Percentiles rank a stretch among this genome's conserved stretches.
These are phyloP conservation scores for Tylopilus plumbeoviolaceoides DNA, from an alignment of 768 basidiomycete species.

Conservation along the genomic window DNA sequence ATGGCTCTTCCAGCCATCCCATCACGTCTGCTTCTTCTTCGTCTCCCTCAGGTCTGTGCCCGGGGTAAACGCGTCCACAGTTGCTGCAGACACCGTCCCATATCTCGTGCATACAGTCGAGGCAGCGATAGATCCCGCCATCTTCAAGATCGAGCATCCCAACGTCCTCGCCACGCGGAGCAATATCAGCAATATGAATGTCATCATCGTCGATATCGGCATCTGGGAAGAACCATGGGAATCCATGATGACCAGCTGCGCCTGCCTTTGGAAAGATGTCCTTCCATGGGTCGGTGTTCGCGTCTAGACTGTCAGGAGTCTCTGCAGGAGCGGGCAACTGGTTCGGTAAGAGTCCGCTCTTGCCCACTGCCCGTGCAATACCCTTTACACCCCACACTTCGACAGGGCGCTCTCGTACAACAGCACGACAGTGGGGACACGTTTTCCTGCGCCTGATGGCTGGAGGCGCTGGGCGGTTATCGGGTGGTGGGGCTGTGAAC, in stretches of 20 bases:
- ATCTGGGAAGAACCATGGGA: conserved; percentile 26
- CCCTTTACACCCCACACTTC: conserved; percentile 48
- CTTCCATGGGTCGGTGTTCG: conserved; percentile 57
- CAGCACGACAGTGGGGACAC: conserved; percentile 43
- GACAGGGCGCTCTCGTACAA: conserved; percentile 42
- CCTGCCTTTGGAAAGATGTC: conserved; percentile 47
- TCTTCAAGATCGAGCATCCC: conserved; percentile 74
- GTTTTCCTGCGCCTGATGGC: conserved; percentile 37
- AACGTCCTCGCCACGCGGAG: conserved; percentile 35
- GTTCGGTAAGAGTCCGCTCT: conserved; percentile 46
- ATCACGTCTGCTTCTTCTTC: conserved; percentile 29
- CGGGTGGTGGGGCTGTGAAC: conserved; percentile 53
- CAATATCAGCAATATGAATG: conserved; percentile 11
- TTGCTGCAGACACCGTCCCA: conserved; percentile 60
- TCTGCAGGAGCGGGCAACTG: conserved; percentile 26
- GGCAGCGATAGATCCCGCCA: conserved; percentile 71
- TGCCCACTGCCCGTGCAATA: conserved; percentile 42
- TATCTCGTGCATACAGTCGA: conserved; percentile 77
- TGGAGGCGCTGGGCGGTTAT: conserved; percentile 23
- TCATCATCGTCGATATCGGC: conserved; percentile 17
- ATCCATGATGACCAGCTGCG: conserved; percentile 1
- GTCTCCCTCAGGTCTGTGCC: conserved; percentile 36
- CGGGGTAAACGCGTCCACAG: conserved; percentile 59
- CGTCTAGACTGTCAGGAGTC: conserved; percentile 21
- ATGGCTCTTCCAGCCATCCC: conserved; percentile 36